These are phyloP conservation scores for Sporisorium scitamineum DNA, from an alignment of 1,284 basidiomycete genomes.

Conservation along the genomic window DNA sequence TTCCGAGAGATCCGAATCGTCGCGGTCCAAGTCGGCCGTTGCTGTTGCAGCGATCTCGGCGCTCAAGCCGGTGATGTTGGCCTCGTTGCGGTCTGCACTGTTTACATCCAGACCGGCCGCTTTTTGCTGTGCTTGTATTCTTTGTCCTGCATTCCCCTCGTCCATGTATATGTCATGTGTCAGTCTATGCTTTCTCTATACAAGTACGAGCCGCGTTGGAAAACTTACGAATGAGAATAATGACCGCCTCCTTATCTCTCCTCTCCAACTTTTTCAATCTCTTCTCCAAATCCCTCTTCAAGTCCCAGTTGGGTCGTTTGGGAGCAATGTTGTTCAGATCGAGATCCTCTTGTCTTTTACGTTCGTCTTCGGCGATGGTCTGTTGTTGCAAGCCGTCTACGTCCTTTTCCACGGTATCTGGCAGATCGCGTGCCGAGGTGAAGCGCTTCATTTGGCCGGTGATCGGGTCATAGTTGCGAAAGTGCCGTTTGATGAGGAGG, in stretches of 20 bases:
- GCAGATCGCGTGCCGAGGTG: slow-evolving; percentile 74
- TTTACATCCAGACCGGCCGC: slow-evolving; percentile 26
- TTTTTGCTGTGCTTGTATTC: slow-evolving; percentile 43
- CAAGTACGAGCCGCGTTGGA: not conserved
- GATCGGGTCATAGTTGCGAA: slow-evolving; percentile 68
- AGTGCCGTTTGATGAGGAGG: slow-evolving; percentile 59
- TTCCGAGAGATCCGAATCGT: slow-evolving; percentile 8
- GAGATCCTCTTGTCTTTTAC: slow-evolving; percentile 84
- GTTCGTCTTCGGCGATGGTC: slow-evolving; percentile 87
- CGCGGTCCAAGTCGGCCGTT: slow-evolving; percentile 19
- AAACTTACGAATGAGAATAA: slow-evolving; percentile 83
- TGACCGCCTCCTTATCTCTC: slow-evolving; percentile 89
- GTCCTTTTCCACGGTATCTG: slow-evolving; percentile 88
- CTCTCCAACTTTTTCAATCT: slow-evolving; percentile 88
- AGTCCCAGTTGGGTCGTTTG: slow-evolving; percentile 94
- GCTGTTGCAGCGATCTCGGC: slow-evolving; percentile 47
- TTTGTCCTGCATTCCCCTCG: slow-evolving; percentile 32
- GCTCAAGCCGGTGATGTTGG: slow-evolving; percentile 18
- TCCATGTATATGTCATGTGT: not conserved
- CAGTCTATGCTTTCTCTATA: not conserved
- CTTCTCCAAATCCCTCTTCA: slow-evolving; percentile 92
- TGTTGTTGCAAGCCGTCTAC: slow-evolving; percentile 84
- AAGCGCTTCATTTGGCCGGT: slow-evolving; percentile 65
- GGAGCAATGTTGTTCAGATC: slow-evolving; percentile 97
- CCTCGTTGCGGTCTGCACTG: slow-evolving; percentile 13